phyloP scores from a whole-genome alignment of 2,329 filamentous ascomycete genomes.

The Myriangium duriaei region DNA sequence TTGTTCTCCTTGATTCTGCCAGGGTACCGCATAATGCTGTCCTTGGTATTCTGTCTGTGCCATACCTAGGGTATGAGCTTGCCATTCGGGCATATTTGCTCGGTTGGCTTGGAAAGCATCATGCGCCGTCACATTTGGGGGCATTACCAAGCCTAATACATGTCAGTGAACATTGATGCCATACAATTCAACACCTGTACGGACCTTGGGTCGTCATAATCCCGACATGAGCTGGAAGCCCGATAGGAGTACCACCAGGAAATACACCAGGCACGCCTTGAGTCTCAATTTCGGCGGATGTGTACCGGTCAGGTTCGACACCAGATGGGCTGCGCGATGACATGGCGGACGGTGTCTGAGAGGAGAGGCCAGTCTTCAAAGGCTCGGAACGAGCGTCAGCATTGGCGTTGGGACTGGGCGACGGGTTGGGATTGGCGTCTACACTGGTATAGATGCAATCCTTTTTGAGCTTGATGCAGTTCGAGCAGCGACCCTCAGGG shows the following conservation, averaged over 20 bases:
- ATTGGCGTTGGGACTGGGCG: slow-evolving; percentile 46
- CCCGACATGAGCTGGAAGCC: background rate
- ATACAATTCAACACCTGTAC: background rate
- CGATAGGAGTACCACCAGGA: background rate
- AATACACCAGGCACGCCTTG: background rate
- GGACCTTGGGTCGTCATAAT: slow-evolving; percentile 1
- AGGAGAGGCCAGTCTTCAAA: slow-evolving; percentile 14
- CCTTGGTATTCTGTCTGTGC: background rate
- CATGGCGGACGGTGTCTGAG: slow-evolving; percentile 12
- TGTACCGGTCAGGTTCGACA: slow-evolving; percentile 2
- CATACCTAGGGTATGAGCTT: slow-evolving; percentile 2
- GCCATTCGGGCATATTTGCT: slow-evolving; percentile 2
- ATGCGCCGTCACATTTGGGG: background rate
- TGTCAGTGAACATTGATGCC: background rate
- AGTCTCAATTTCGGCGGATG: background rate
- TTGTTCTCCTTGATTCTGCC: background rate
- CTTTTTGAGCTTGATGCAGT: slow-evolving; percentile 89
- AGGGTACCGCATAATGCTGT: slow-evolving; percentile 1
- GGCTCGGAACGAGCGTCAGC: slow-evolving; percentile 40
- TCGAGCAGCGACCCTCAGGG: slow-evolving; percentile 64
- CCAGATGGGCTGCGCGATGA: slow-evolving; percentile 12
- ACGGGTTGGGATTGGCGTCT: background rate
- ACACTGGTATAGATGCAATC: slow-evolving; percentile 89
- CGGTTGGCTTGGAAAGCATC: background rate
- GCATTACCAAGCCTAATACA: slow-evolving; percentile 4